A percentile compares a stretch with the other conserved stretches of the same genome.
Conservation (phyloP, 225 moss, liverwort and hornwort genomes). For the Physcomitrium patens region DNA sequence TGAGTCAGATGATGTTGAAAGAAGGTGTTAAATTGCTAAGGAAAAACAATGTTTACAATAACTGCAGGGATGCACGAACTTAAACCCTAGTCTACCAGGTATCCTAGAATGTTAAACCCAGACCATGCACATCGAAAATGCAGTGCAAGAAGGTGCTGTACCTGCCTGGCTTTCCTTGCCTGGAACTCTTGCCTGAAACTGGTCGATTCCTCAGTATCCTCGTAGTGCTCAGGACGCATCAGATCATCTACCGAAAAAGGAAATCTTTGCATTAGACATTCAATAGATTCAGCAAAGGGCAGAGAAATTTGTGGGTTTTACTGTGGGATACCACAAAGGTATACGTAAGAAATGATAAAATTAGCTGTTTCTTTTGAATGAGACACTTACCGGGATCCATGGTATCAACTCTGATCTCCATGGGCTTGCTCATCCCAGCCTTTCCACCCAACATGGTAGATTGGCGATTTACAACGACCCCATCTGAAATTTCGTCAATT, state of each 20-base stretch:
- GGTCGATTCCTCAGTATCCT: slow-evolving; percentile 59
- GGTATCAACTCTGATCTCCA: slow-evolving; percentile 73
- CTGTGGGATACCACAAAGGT: background rate
- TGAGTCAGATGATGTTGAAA: background rate
- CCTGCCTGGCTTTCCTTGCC: slow-evolving; percentile 66
- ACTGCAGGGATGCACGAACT: background rate
- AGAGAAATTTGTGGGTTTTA: background rate
- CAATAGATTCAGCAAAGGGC: background rate
- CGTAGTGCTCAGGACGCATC: slow-evolving; percentile 61
- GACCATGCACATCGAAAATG: background rate
- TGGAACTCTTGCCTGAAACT: slow-evolving; percentile 69
- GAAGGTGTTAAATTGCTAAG: background rate
- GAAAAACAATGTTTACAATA: too few relatives aligned
- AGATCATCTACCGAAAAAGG: slow-evolving; percentile 39
- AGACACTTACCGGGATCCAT: slow-evolving; percentile 61
- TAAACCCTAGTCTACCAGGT: background rate
- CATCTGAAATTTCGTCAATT: slow-evolving; percentile 77
- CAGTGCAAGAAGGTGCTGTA: slow-evolving; percentile 9
- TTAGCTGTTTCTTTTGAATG: background rate
- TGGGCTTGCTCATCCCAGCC: slow-evolving; percentile 45
- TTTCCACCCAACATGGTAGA: slow-evolving; percentile 53
- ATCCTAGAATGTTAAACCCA: background rate
- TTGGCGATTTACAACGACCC: slow-evolving; percentile 49
- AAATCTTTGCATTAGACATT: background rate
- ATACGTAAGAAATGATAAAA: background rate